Percentiles rank a stretch among this genome's conserved stretches.
Conservation (phyloP, 495 filamentous ascomycete genomes). For the Barbatosphaeria neglecta region DNA sequence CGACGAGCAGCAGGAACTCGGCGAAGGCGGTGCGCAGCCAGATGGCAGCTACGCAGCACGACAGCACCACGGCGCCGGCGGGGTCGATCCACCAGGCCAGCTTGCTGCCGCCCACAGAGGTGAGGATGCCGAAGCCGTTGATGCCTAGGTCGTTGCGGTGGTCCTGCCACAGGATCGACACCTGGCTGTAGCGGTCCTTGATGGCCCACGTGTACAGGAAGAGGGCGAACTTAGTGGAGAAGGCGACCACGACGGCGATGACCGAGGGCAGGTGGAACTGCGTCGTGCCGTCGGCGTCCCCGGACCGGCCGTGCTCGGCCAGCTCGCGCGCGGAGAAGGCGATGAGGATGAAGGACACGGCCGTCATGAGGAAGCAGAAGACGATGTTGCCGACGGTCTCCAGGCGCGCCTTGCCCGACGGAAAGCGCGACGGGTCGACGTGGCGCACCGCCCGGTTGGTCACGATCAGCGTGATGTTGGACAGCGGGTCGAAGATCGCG, state of each 20-base stretch:
- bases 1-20: slow-evolving; percentile 85
- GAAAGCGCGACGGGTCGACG: slow-evolving; percentile 84
- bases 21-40: slow-evolving; percentile 79
- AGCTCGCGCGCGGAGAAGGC: slow-evolving; percentile 73
- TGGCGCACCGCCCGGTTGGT: slow-evolving; percentile 78
- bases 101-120: slow-evolving; percentile 75
- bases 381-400: slow-evolving; percentile 94
- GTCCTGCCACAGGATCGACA: slow-evolving; percentile 87
- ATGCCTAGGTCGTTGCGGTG: slow-evolving; percentile 83
- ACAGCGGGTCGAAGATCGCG: slow-evolving; percentile 87
- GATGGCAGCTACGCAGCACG: slow-evolving; percentile 57
- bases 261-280: slow-evolving; percentile 74
- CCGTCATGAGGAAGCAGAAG: slow-evolving; percentile 94
- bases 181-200: slow-evolving; percentile 74
- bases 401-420: slow-evolving; percentile 85
- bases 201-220: slow-evolving; percentile 91
- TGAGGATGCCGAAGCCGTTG: slow-evolving; percentile 85
- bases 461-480: slow-evolving; percentile 79
- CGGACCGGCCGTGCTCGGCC: slow-evolving; percentile 18
- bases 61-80: slow-evolving; percentile 78
- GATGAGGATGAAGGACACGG: slow-evolving; percentile 83
- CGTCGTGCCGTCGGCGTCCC: slow-evolving; percentile 32
- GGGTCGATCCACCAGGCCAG: slow-evolving; percentile 94
- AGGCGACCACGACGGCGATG: slow-evolving; percentile 77
- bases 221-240: slow-evolving; percentile 67